phyloP scores from a whole-genome alignment of 805 yeast species.

The Spathaspora gorwiae region DNA sequence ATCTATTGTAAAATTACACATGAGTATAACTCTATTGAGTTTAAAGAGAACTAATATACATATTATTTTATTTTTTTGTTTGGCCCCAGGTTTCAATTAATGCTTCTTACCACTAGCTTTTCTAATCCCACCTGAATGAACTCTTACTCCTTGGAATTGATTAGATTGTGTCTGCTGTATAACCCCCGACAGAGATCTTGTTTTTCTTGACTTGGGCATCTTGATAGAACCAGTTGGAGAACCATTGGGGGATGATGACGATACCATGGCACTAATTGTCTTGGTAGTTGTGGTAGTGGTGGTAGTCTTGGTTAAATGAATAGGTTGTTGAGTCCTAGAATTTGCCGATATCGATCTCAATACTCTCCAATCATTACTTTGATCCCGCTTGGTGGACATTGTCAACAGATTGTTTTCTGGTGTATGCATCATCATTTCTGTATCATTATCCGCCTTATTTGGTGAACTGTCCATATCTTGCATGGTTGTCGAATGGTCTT shows the following conservation, averaged over 20 bases:
- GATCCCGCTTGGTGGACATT: constrained; percentile 21
- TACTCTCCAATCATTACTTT: constrained; percentile 30
- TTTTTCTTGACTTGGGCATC: constrained; percentile 22
- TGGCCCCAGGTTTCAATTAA: background rate
- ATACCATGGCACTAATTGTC: constrained; percentile 40
- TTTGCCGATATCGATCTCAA: constrained; percentile 36
- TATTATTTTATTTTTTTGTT: too few relatives aligned
- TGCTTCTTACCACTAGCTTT: constrained; percentile 17
- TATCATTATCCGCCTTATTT: constrained; percentile 9
- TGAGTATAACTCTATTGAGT: background rate
- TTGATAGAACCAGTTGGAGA: constrained; percentile 5
- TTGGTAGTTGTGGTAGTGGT: constrained; percentile 48
- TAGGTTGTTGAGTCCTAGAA: constrained; percentile 18
- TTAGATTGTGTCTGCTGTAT: background rate
- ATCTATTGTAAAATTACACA: background rate
- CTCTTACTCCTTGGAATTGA: constrained; percentile 10
- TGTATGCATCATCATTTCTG: background rate
- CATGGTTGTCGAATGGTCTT: constrained; percentile 17
- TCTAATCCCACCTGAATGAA: constrained; percentile 18
- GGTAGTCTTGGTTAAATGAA: constrained; percentile 34
- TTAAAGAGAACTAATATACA: too few relatives aligned
- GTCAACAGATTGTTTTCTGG: constrained; percentile 6
- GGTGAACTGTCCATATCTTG: constrained; percentile 12
- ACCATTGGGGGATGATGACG: constrained; percentile 22
- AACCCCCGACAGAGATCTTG: constrained; percentile 2